A percentile compares a stretch with the other conserved stretches of the same genome.
These are phyloP conservation scores for Quercus tomentella DNA, from an alignment of 331 rosid species.

Conservation along the genomic window DNA sequence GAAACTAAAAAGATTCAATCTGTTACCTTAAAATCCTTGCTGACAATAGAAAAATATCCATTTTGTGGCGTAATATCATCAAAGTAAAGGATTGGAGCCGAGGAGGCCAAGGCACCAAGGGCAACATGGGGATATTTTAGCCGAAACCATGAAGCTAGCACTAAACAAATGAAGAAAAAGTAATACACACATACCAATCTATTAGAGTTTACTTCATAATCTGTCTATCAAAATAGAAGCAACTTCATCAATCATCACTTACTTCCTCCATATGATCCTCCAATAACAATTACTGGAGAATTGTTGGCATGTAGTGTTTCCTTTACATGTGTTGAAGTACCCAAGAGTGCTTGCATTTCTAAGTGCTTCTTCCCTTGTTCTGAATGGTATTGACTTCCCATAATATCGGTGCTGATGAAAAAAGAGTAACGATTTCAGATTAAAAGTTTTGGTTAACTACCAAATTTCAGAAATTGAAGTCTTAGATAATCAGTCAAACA, in stretches of 20 bases:
- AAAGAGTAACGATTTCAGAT: neutral
- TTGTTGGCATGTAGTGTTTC: slow-evolving; percentile 24
- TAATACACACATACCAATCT: too few relatives aligned
- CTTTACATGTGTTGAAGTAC: slow-evolving; percentile 65
- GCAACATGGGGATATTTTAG: slow-evolving; percentile 65
- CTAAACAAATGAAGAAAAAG: slow-evolving; percentile 16
- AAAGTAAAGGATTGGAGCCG: slow-evolving; percentile 66
- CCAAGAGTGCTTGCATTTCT: slow-evolving; percentile 59
- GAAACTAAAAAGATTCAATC: neutral
- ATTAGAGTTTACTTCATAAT: too few relatives aligned
- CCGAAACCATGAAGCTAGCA: slow-evolving; percentile 70
- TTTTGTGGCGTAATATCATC: slow-evolving; percentile 40
- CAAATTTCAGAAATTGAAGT: too few relatives aligned
- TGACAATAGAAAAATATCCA: slow-evolving; percentile 35
- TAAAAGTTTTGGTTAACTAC: too few relatives aligned
- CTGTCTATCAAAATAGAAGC: too few relatives aligned
- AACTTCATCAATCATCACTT: slow-evolving; percentile 9
- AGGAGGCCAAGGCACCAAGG: slow-evolving; percentile 65
- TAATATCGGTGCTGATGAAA: slow-evolving; percentile 57
- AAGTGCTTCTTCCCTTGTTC: slow-evolving; percentile 64
- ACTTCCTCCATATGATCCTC: slow-evolving; percentile 92
- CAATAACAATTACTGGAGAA: slow-evolving; percentile 71
- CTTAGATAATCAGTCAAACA: too few relatives aligned
- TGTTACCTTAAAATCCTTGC: slow-evolving; percentile 34
- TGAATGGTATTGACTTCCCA: slow-evolving; percentile 72